Evolutionary conservation across 371 early-diverging fungal species (phyloP).

Genomic region (Apophysomyces trapeziformis): DNA sequence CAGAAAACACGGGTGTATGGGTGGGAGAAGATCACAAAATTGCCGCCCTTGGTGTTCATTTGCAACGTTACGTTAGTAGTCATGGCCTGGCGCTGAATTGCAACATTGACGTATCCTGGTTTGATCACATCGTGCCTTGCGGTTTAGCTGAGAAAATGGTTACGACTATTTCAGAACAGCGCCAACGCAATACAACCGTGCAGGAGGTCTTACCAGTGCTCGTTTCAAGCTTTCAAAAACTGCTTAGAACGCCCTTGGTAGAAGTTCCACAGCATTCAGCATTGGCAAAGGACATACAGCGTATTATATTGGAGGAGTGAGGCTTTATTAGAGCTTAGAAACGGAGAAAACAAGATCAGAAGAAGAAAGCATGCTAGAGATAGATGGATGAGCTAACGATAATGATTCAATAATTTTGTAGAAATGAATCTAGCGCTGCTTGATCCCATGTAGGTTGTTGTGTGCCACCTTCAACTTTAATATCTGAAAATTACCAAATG

Average conservation of each 20-base stretch:
- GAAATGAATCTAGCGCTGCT: not conserved
- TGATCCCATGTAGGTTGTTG: slow-evolving; percentile 2
- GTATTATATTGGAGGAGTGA: not conserved
- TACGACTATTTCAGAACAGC: slow-evolving; percentile 73
- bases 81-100: slow-evolving; percentile 97
- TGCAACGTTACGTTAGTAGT: slow-evolving; percentile 86
- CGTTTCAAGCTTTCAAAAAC: slow-evolving; percentile 33
- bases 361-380: not conserved
- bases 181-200: slow-evolving; percentile 17
- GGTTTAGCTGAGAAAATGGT: slow-evolving; percentile 81
- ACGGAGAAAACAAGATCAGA: not conserved
- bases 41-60: slow-evolving; percentile 85
- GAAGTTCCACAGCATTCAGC: not conserved
- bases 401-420: not conserved
- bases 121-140: slow-evolving; percentile 89
- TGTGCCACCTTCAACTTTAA: not conserved
- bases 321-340: not conserved
- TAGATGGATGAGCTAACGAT: not conserved
- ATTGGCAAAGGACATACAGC: slow-evolving; percentile 1
- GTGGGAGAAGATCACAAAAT: slow-evolving; percentile 74
- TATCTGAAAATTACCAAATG: not conserved
- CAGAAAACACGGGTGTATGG: slow-evolving; percentile 89
- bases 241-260: slow-evolving; percentile 34
- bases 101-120: slow-evolving; percentile 85
- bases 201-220: slow-evolving; percentile 30